Percentiles rank a stretch among this genome's conserved stretches.
phyloP scores from a whole-genome alignment of 306 rosid genomes.

The Vigna reflexopilosa region DNA sequence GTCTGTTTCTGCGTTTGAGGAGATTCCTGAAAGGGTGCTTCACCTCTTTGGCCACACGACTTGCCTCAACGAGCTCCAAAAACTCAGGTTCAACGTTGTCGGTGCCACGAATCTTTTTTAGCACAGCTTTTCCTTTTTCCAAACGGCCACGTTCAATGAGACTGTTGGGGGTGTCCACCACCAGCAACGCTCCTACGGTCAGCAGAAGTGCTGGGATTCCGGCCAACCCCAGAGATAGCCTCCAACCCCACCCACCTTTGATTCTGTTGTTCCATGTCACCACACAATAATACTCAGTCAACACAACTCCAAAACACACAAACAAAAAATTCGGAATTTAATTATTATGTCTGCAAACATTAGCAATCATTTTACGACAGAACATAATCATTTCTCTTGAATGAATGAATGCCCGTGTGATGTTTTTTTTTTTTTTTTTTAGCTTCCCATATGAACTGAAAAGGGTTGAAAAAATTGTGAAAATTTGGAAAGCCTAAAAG shows the following conservation, averaged over 20 bases:
- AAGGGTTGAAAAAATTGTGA: no score
- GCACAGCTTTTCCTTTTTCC: conserved; percentile 84
- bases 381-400: neutral
- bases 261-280: conserved; percentile 54
- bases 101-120: conserved; percentile 74
- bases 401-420: neutral
- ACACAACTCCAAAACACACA: no score
- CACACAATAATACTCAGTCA: neutral
- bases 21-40: conserved; percentile 87
- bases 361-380: neutral
- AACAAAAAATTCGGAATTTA: neutral
- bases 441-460: neutral
- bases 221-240: conserved; percentile 89
- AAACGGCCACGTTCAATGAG: conserved; percentile 77
- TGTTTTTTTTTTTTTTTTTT: neutral
- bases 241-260: conserved; percentile 95
- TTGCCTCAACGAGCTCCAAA: conserved; percentile 79
- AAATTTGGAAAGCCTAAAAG: neutral
- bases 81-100: conserved; percentile 83
- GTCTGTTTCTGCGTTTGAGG: conserved; percentile 72
- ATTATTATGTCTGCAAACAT: neutral
- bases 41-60: conserved; percentile 72
- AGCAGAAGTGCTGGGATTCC: conserved; percentile 82
- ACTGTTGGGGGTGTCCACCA: conserved; percentile 95
- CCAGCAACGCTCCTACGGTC: conserved; percentile 73